Evolutionary conservation across 2,329 filamentous ascomycete species (phyloP).

Genomic region (Colletotrichum liaoningense): DNA sequence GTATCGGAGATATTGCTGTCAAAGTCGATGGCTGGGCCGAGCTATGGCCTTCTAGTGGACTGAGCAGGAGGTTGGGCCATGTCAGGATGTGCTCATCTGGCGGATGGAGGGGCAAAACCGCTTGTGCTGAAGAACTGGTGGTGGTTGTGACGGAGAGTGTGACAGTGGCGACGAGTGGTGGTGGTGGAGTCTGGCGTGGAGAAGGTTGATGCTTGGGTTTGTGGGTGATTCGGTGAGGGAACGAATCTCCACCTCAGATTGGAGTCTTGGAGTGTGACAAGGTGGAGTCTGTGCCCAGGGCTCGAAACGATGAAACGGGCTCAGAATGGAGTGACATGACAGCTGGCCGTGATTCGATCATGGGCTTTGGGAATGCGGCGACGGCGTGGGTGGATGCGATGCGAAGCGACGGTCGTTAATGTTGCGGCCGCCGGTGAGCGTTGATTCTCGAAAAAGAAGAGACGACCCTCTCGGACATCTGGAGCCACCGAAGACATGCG

Average conservation of each 20-base stretch:
- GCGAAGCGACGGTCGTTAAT: neutral
- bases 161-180: slow-evolving; percentile 21
- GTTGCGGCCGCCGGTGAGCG: neutral
- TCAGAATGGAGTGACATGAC: neutral
- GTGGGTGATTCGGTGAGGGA: neutral
- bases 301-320: neutral
- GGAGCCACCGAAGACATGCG: neutral
- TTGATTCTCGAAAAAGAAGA: neutral
- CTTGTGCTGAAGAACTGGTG: slow-evolving; percentile 34
- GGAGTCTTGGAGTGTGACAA: neutral
- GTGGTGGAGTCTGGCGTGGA: slow-evolving; percentile 17
- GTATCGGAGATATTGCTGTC: slow-evolving; percentile 5
- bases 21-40: neutral
- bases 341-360: neutral
- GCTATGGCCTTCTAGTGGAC: slow-evolving; percentile 9
- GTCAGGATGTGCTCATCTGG: neutral
- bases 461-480: neutral
- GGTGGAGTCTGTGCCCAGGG: neutral
- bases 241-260: neutral
- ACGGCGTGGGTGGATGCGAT: neutral
- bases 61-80: neutral
- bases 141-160: slow-evolving; percentile 12
- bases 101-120: neutral
- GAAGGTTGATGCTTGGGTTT: slow-evolving; percentile 12
- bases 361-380: neutral